Conservation (phyloP, 352 stramenopile species). For the Aphanomyces invadans region DNA sequence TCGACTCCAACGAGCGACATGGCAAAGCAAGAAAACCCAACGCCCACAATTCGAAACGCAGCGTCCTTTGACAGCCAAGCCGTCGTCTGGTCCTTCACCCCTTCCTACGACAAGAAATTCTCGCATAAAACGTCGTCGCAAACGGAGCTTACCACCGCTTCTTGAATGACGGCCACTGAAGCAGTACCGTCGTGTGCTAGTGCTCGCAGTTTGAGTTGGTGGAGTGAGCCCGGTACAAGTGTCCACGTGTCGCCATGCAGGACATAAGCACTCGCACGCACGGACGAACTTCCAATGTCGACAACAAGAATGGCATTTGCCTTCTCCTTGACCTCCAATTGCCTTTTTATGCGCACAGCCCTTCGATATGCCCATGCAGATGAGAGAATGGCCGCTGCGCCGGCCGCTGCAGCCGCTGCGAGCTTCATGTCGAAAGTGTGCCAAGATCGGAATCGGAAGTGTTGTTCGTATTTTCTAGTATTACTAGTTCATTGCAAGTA, state of each 20-base stretch:
- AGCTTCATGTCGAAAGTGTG: background rate
- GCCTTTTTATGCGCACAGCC: background rate
- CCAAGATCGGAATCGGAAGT: background rate
- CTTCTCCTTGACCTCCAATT: conserved; percentile 15
- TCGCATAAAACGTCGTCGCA: background rate
- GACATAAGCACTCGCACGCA: conserved; percentile 85
- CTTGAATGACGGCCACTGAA: conserved; percentile 36
- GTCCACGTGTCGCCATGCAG: conserved; percentile 52
- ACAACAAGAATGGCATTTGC: conserved; percentile 48
- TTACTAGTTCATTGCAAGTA: background rate
- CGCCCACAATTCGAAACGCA: conserved; percentile 40
- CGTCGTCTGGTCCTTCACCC: conserved; percentile 39
- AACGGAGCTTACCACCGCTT: conserved; percentile 28
- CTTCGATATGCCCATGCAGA: background rate
- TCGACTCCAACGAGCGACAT: conserved; percentile 92
- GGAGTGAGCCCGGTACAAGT: conserved; percentile 52
- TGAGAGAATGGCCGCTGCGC: background rate
- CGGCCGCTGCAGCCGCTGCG: background rate
- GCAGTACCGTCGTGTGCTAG: conserved; percentile 54
- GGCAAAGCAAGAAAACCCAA: conserved; percentile 90
- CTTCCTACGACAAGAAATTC: conserved; percentile 28
- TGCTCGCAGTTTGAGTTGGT: conserved; percentile 45
- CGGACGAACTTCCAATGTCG: conserved; percentile 90
- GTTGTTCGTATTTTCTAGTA: too few relatives aligned
- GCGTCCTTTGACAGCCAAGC: conserved; percentile 42